Percentiles rank a stretch among this genome's conserved stretches.
Evolutionary conservation across 805 yeast genomes (phyloP).

Genomic region (Maudiozyma turicensis): DNA sequence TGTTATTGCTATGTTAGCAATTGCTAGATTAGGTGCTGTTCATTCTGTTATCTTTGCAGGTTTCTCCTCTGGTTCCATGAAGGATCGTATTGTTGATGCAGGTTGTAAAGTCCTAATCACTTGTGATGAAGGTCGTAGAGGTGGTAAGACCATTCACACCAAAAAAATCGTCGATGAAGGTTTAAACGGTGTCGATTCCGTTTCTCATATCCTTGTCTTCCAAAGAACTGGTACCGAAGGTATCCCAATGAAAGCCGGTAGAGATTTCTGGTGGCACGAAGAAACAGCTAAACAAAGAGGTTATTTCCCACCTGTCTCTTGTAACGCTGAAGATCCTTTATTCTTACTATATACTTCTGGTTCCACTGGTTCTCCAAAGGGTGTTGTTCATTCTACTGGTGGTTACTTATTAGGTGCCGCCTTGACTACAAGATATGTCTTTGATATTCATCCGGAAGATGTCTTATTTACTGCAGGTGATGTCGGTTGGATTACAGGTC

Average conservation of each 20-base stretch:
- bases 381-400: constrained; percentile 90
- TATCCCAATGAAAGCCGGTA: constrained; percentile 62
- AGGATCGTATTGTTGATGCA: constrained; percentile 86
- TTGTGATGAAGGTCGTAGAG: constrained; percentile 91
- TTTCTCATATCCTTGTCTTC: constrained; percentile 76
- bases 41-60: constrained; percentile 98
- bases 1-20: constrained; percentile 84
- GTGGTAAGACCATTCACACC: constrained; percentile 86
- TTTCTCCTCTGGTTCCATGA: constrained; percentile 83
- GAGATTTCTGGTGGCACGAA: constrained; percentile 96
- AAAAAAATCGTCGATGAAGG: constrained; percentile 96
- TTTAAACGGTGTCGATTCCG: constrained; percentile 57
- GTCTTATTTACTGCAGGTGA: constrained; percentile 94
- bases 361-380: constrained; percentile 97
- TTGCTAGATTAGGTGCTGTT: constrained; percentile 87
- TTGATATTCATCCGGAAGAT: constrained; percentile 86
- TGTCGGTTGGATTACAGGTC: constrained; percentile 99
- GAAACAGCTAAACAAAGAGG: constrained; percentile 72
- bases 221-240: constrained; percentile 74
- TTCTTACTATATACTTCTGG: constrained; percentile 96
- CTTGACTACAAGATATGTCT: constrained; percentile 83
- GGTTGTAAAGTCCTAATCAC: constrained; percentile 80
- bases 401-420: constrained; percentile 92
- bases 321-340: constrained; percentile 87
- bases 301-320: constrained; percentile 80